A percentile compares a stretch with the other conserved stretches of the same genome.
Evolutionary conservation across 2,329 filamentous ascomycete species (phyloP).

Genomic region (Cytospora chrysosperma): DNA sequence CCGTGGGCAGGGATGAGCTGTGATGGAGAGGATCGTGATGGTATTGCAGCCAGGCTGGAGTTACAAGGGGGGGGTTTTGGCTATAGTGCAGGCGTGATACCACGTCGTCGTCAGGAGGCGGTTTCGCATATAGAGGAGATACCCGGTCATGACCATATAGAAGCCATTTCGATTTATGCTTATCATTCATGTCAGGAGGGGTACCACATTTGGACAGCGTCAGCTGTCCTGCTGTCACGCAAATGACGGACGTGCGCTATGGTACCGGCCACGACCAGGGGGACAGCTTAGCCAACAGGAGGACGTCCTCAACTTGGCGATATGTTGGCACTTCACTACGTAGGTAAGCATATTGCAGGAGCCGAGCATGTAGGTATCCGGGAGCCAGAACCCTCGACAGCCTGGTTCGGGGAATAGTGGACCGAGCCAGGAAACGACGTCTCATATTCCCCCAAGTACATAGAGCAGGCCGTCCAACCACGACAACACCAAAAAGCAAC

Average conservation of each 20-base stretch:
- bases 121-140: background rate
- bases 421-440: background rate
- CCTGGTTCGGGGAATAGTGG: background rate
- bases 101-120: background rate
- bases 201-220: background rate
- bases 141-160: background rate
- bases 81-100: background rate
- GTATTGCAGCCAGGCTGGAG: background rate
- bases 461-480: background rate
- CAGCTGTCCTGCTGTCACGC: background rate
- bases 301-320: background rate
- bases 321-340: background rate
- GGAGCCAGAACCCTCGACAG: background rate
- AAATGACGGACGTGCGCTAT: background rate
- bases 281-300: background rate
- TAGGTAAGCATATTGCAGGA: background rate
- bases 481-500: background rate
- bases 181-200: background rate
- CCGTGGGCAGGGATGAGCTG: constrained; percentile 13
- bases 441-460: constrained; percentile 1
- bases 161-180: background rate
- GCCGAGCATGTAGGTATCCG: background rate
- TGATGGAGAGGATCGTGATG: background rate
- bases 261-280: background rate
- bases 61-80: background rate